Base-by-base conservation (phyloP, 805 yeast species). In the Candida insectorum region DNA sequence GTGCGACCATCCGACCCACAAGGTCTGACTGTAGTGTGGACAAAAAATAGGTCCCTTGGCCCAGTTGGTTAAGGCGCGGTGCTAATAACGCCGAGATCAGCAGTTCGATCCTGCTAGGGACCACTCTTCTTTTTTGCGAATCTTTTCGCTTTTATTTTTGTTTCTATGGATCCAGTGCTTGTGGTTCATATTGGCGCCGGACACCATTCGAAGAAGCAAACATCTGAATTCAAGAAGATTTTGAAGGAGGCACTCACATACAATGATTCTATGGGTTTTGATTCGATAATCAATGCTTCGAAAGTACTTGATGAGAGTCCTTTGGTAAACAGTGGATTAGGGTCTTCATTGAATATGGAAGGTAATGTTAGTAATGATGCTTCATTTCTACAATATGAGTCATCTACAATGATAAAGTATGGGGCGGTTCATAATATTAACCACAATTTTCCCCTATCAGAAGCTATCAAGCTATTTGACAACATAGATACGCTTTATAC, bases 81-180 rank as follows among this genome's bases (percentile, higher is more conserved):
- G 72, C 71, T 65, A 65, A 65, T 65, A 65, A 65, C 71, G 70
- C 72, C 71, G 51, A 66, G 85, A 78, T 79, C 85, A 77, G 83
- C 85, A 75, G 85, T 79, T 79, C 85, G 85, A 79, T 77, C 85
- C 85, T 75, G 85, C 83, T 77, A 78, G 83, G 83, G 83, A 79
- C 77, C 85, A 79, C 19, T 26, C 29, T 26, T 26, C 19, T 14
- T 8, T 26, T 26, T 26, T n/a, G 23, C 11, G 16, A 20, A 20
- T 8, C 8, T 11, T 20, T 11, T 20, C 23, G 11, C 11, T 8
- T 20, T 8, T 8, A 20, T 20, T 11, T 8, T 8, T 20, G 36
- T 22, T n/a, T n/a, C n/a, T n/a, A n/a, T n/a, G n/a, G n/a, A n/a
- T n/a, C 30, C 43, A 6, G 16, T 45, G 13, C 24, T 48, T 19